Conservation (phyloP, 805 yeast species). For the Candida vartiovaarae region DNA sequence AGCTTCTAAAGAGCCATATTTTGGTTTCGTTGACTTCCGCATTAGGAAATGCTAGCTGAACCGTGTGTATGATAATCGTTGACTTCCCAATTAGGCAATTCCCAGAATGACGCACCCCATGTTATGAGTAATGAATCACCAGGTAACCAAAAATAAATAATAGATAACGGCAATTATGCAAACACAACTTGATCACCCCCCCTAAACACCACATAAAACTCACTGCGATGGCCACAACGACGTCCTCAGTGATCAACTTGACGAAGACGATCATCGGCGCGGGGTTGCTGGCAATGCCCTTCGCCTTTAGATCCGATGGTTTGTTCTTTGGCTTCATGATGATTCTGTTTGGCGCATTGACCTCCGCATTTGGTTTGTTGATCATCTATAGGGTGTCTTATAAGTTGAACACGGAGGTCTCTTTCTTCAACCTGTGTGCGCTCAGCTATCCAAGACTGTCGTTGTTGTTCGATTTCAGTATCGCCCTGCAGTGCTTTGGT, state of each 20-base stretch:
- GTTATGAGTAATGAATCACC: too few species aligned
- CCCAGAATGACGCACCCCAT: too few species aligned
- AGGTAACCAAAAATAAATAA: too few species aligned
- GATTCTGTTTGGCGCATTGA: constrained; percentile 52
- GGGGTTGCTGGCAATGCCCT: constrained; percentile 71
- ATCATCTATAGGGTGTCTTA: constrained; percentile 54
- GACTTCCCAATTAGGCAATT: background rate
- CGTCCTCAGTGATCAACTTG: constrained; percentile 58
- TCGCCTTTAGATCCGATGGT: constrained; percentile 64
- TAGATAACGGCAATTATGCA: too few species aligned
- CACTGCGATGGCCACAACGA: constrained; percentile 16
- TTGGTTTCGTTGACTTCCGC: background rate
- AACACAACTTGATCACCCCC: constrained; percentile 1
- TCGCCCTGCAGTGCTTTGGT: constrained; percentile 74
- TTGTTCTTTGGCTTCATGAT: constrained; percentile 48
- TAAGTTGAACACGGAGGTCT: constrained; percentile 48
- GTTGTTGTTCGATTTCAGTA: constrained; percentile 66
- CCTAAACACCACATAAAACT: background rate
- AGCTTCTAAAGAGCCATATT: background rate
- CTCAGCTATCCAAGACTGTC: constrained; percentile 67
- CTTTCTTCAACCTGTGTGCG: constrained; percentile 64
- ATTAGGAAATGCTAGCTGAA: background rate
- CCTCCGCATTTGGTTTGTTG: constrained; percentile 63
- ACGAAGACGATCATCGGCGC: constrained; percentile 79
- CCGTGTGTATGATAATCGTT: background rate